Evolutionary conservation across 169 alveolate genomes (phyloP).

Genomic region (Plasmodium reichenowi): DNA sequence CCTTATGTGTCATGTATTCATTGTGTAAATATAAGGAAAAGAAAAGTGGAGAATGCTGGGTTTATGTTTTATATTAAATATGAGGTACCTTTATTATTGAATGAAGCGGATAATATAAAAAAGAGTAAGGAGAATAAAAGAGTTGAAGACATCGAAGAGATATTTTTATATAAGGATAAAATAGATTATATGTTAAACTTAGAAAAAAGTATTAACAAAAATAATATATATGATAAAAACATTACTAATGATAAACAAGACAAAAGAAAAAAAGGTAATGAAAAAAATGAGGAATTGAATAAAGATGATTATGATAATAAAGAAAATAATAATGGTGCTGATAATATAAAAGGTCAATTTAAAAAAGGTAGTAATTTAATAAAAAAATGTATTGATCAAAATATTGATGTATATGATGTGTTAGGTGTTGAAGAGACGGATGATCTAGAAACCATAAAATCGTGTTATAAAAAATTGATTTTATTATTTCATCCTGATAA

Average conservation of each 20-base stretch:
- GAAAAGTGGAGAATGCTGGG: conserved; percentile 84
- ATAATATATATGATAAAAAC: not conserved
- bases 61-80: conserved; percentile 80
- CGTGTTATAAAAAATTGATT: conserved; percentile 81
- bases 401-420: conserved; percentile 82
- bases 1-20: conserved; percentile 9
- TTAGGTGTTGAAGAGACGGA: conserved; percentile 83
- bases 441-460: conserved; percentile 78
- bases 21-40: conserved; percentile 44
- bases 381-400: conserved; percentile 79
- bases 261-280: conserved; percentile 3
- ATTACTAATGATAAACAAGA: not conserved
- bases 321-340: conserved; percentile 31
- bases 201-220: not conserved
- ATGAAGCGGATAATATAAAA: conserved; percentile 12
- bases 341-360: conserved; percentile 11
- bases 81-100: conserved; percentile 54
- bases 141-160: conserved; percentile 19
- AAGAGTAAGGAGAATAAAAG: conserved; percentile 17
- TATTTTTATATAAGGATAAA: conserved; percentile 72
- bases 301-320: conserved; percentile 8
- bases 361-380: conserved; percentile 76
- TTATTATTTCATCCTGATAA: conserved; percentile 87
- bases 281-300: conserved; percentile 6
- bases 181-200: conserved; percentile 25